phyloP scores from a whole-genome alignment of 192 early-diverging fungal species.

The Coemansia sp. region DNA sequence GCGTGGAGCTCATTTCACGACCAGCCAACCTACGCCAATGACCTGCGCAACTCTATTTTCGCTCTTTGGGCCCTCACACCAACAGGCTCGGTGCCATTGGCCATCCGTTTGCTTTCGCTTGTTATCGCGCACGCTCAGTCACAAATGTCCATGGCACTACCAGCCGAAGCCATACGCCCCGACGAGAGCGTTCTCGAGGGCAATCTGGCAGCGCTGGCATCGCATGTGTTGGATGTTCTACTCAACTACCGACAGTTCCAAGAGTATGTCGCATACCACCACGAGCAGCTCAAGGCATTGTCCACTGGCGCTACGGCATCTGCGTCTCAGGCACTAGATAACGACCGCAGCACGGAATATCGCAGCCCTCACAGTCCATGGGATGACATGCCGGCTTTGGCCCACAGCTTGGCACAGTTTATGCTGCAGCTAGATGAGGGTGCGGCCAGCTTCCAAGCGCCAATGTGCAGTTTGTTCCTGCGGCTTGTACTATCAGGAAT shows the following conservation, averaged over 20 bases:
- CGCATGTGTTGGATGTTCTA: constrained; percentile 36
- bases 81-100: constrained; percentile 38
- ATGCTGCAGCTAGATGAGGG: constrained; percentile 30
- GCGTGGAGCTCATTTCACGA: constrained; percentile 10
- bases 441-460: not conserved
- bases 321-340: not conserved
- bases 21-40: constrained; percentile 14
- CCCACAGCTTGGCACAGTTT: constrained; percentile 22
- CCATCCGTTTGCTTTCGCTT: constrained; percentile 19
- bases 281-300: constrained; percentile 43
- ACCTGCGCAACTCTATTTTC: constrained; percentile 21
- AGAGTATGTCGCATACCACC: constrained; percentile 47
- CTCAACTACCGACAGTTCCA: constrained; percentile 50
- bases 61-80: constrained; percentile 40
- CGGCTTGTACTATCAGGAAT: constrained; percentile 40
- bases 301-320: constrained; percentile 1
- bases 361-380: constrained; percentile 52
- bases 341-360: constrained; percentile 31
- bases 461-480: constrained; percentile 31
- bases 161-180: not conserved
- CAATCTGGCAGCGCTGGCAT: constrained; percentile 25
- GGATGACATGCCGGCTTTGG: constrained; percentile 38
- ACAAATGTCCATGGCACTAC: not conserved
- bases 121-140: constrained; percentile 16
- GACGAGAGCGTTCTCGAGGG: constrained; percentile 18